These are phyloP conservation scores for Oemleria cerasiformis DNA, from an alignment of 306 rosid species.

Conservation along the genomic window DNA sequence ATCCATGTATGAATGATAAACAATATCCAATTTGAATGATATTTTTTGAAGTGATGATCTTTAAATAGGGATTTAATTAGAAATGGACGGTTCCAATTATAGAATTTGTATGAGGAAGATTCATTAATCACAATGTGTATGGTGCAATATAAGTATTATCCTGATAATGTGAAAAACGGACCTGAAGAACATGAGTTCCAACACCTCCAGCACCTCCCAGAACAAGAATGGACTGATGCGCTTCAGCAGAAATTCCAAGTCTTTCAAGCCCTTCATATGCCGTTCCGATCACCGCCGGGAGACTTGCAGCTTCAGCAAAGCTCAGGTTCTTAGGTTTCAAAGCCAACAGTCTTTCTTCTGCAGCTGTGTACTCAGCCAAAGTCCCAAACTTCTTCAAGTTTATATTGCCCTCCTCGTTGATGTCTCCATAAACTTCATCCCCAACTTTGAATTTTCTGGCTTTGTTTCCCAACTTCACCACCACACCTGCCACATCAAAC, in stretches of 20 bases:
- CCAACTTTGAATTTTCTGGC: conserved; percentile 63
- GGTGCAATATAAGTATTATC: neutral
- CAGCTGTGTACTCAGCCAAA: conserved; percentile 68
- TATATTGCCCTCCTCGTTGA: conserved; percentile 36
- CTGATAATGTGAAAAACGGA: neutral
- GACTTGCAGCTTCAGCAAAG: conserved; percentile 73
- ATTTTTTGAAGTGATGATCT: too few species aligned
- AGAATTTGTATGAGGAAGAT: too few species aligned
- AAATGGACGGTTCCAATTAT: too few species aligned
- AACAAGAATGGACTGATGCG: conserved; percentile 51
- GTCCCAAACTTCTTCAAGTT: conserved; percentile 43
- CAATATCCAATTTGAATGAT: too few species aligned
- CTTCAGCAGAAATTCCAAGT: conserved; percentile 36
- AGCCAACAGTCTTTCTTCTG: conserved; percentile 58
- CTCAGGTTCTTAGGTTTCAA: conserved; percentile 60
- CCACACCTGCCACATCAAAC: conserved; percentile 68
- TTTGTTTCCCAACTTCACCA: conserved; percentile 55
- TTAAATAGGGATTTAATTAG: too few species aligned
- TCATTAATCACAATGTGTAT: too few species aligned
- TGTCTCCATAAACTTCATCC: conserved; percentile 66
- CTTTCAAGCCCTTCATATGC: conserved; percentile 67
- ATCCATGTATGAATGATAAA: too few species aligned
- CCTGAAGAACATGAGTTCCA: conserved; percentile 62
- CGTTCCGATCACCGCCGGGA: conserved; percentile 60
- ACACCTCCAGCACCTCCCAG: conserved; percentile 86